phyloP scores from a whole-genome alignment of 1,139 yeast species.

The Saccharomyces hybrid region DNA sequence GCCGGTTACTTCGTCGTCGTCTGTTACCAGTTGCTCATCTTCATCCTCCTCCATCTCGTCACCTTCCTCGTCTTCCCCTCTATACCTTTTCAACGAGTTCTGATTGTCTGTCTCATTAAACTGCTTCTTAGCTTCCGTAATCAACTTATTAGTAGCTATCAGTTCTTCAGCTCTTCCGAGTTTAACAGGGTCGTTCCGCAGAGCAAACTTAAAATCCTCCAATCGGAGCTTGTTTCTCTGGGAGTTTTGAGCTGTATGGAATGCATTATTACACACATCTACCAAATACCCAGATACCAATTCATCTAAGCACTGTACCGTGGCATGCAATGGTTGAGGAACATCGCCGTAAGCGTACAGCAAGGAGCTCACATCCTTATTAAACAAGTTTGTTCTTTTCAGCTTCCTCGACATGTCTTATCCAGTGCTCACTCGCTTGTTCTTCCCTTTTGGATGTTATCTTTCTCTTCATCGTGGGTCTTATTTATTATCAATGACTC shows the following conservation, averaged over 20 bases:
- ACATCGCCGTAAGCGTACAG: constrained; percentile 85
- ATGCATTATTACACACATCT: constrained; percentile 46
- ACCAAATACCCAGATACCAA: constrained; percentile 66
- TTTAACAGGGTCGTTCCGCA: constrained; percentile 75
- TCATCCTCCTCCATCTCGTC: constrained; percentile 30
- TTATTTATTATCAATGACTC: neutral
- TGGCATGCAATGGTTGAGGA: constrained; percentile 65
- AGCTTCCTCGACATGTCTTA: constrained; percentile 28
- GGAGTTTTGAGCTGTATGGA: constrained; percentile 48
- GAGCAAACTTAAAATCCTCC: constrained; percentile 81
- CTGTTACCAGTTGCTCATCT: constrained; percentile 13
- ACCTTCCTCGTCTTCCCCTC: constrained; percentile 30
- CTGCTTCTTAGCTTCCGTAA: constrained; percentile 72
- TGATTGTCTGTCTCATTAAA: constrained; percentile 63
- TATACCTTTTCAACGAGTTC: constrained; percentile 22
- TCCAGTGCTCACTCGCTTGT: neutral
- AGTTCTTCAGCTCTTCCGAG: constrained; percentile 80
- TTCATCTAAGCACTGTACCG: constrained; percentile 76
- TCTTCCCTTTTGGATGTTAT: neutral
- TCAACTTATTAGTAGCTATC: constrained; percentile 62
- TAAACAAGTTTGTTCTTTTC: constrained; percentile 41
- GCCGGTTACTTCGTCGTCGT: constrained; percentile 9
- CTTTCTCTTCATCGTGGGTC: neutral
- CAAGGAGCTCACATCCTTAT: constrained; percentile 62
- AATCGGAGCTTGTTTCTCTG: constrained; percentile 68